Percentiles rank a stretch among this genome's conserved stretches.
Evolutionary conservation across 2,329 filamentous ascomycete species (phyloP).

Genomic region (Aspergillus caelatus): DNA sequence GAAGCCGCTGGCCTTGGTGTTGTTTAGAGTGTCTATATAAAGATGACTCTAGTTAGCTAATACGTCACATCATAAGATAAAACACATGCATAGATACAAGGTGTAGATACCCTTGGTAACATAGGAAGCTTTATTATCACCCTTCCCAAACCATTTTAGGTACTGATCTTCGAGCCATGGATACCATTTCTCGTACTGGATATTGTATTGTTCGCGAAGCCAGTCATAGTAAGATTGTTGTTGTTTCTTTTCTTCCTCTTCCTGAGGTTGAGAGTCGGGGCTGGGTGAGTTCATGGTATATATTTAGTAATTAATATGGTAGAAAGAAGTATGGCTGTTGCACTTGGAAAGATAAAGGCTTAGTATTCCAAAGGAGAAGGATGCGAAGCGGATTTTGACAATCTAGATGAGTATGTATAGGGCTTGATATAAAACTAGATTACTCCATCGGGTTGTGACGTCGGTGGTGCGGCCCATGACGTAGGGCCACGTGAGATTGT

Average conservation of each 20-base stretch:
- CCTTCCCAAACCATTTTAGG: constrained; percentile 57
- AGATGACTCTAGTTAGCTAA: not conserved
- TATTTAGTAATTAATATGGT: too few species aligned
- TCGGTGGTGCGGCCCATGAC: not conserved
- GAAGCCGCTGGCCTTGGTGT: constrained; percentile 55
- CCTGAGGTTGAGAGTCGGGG: not conserved
- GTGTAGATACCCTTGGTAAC: constrained; percentile 51
- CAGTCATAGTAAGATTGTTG: constrained; percentile 39
- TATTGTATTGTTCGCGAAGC: constrained; percentile 52
- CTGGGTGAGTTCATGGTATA: not conserved
- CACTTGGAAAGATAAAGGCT: too few species aligned
- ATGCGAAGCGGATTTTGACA: not conserved
- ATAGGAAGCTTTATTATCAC: constrained; percentile 59
- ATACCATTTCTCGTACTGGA: constrained; percentile 59
- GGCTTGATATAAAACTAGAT: not conserved
- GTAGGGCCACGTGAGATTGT: not conserved
- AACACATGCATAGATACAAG: not conserved
- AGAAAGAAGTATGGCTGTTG: too few species aligned
- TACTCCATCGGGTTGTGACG: not conserved
- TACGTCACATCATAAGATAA: not conserved
- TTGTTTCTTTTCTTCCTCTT: constrained; percentile 9
- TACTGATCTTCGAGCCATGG: constrained; percentile 62
- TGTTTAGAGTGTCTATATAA: constrained; percentile 51
- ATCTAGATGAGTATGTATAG: not conserved
- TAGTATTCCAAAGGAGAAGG: too few species aligned